phyloP scores from a whole-genome alignment of 441 rosid species.

The Breynia disticha region DNA sequence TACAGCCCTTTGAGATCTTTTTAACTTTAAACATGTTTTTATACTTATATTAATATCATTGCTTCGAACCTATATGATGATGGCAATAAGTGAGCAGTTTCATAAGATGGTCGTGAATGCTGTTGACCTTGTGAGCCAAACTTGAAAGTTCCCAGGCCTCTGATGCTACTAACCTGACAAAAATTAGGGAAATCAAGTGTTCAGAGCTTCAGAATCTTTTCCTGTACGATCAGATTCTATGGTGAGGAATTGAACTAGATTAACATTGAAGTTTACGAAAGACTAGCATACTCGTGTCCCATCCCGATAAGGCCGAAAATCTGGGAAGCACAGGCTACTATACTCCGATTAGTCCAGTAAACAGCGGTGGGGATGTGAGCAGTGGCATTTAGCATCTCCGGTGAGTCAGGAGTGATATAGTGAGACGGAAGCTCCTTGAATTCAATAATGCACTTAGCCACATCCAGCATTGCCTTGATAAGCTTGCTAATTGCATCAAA shows the following conservation, averaged over 20 bases:
- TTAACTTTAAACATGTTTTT: background rate
- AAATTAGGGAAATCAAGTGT: background rate
- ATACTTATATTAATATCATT: background rate
- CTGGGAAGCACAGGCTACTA: slow-evolving; percentile 61
- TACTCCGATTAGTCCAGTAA: slow-evolving; percentile 72
- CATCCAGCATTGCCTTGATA: slow-evolving; percentile 44
- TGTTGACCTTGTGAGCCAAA: slow-evolving; percentile 47
- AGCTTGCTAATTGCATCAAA: slow-evolving; percentile 48
- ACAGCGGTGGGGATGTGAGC: slow-evolving; percentile 57
- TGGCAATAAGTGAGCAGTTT: slow-evolving; percentile 38
- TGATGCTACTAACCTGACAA: slow-evolving; percentile 35
- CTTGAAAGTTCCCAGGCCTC: slow-evolving; percentile 70
- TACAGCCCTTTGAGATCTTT: background rate
- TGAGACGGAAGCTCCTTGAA: slow-evolving; percentile 52
- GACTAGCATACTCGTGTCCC: slow-evolving; percentile 48
- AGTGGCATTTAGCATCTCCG: slow-evolving; percentile 35
- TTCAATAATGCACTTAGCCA: slow-evolving; percentile 46
- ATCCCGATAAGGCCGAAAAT: slow-evolving; percentile 47
- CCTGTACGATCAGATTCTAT: background rate
- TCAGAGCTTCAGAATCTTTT: background rate
- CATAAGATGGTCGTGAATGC: slow-evolving; percentile 43
- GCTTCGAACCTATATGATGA: slow-evolving; percentile 44
- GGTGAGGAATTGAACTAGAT: background rate
- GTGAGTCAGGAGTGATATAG: slow-evolving; percentile 38
- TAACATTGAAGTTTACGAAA: background rate